Base-by-base conservation (phyloP, 192 early-diverging fungal species). In the Coemansia guatemalensis region DNA sequence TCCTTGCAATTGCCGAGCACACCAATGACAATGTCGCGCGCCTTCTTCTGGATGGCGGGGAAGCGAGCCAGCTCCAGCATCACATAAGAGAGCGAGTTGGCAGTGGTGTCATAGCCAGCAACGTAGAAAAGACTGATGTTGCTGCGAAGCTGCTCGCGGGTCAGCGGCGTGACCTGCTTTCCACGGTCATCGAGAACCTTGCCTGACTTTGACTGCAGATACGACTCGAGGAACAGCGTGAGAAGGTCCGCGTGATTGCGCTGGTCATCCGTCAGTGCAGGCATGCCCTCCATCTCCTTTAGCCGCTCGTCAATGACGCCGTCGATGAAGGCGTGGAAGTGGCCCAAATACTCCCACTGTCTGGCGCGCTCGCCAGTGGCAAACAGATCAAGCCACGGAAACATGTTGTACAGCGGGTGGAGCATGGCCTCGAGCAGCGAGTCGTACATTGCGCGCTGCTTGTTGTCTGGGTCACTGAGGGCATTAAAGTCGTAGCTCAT, bases 101-200 rank as follows among this genome's bases (percentile, higher is more conserved):
- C 82, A 4, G 83, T 87, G 23, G 83, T 87, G 57, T 87, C 85
- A 39, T 85, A 79, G 48, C 84, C 85, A 17, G 82, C 85, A 27
- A 83, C 65, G 26, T 85, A 86, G 64, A 86, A 86, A 49, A 83
- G 68, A 4, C 71, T 67, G 24, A 82, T 64, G 39, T 86, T 79
- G 71, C 82, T 74, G 35, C 75, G 75, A 23, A 83, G 64, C 63
- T 81, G 75, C 64, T 81, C 65, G 17, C 67, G 57, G 64, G 73
- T 82, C 60, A 81, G 59, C 51, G 72, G 69, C 14, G 62, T 54
- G 4, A 71, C 69, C 25, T 58, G 66, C 60, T 76, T 78, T 56
- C 68, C 71, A 27, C 74, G 73, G 35, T 79, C 71, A 23, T 77
- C 78, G 24, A 74, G 53, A 24, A 80, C 47, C 52, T 74, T 79